phyloP scores from a whole-genome alignment of 768 basidiomycete species.

The Tulasnella sp. region DNA sequence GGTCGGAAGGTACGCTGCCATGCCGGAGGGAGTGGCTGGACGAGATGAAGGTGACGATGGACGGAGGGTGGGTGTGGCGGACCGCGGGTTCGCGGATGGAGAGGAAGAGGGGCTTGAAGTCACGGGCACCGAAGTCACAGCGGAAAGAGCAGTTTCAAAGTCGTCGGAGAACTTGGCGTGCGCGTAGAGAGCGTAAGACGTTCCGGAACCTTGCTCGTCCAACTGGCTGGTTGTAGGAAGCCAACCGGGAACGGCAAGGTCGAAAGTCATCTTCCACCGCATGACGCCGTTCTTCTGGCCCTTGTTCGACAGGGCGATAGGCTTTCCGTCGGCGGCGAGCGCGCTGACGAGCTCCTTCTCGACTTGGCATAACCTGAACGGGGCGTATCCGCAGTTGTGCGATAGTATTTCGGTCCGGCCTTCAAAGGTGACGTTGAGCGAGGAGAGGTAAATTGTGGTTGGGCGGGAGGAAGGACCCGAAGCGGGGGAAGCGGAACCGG shows the following conservation, averaged over 20 bases:
- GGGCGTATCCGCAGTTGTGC: slow-evolving; percentile 55
- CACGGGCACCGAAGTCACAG: not conserved
- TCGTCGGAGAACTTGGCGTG: slow-evolving; percentile 50
- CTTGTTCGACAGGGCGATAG: slow-evolving; percentile 57
- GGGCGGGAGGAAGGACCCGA: slow-evolving; percentile 22
- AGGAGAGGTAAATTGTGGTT: slow-evolving; percentile 44
- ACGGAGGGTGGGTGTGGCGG: not conserved
- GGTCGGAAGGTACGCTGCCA: not conserved
- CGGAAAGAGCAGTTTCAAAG: slow-evolving; percentile 35
- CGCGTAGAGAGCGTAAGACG: slow-evolving; percentile 59
- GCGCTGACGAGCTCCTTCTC: slow-evolving; percentile 51
- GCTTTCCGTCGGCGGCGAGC: slow-evolving; percentile 29
- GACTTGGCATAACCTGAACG: slow-evolving; percentile 58
- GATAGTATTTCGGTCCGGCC: slow-evolving; percentile 74
- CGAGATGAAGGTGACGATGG: not conserved
- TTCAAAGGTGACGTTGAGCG: slow-evolving; percentile 70
- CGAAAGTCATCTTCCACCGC: slow-evolving; percentile 73
- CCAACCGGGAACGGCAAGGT: slow-evolving; percentile 85
- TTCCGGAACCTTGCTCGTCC: slow-evolving; percentile 39
- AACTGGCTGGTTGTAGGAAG: slow-evolving; percentile 42
- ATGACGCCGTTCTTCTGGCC: slow-evolving; percentile 34
- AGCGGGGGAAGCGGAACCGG: slow-evolving; percentile 28
- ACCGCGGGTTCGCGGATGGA: not conserved
- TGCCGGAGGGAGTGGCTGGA: not conserved
- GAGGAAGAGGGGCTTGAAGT: not conserved